Conservation (phyloP, 306 rosid genomes). For the Cicer arietinum region DNA sequence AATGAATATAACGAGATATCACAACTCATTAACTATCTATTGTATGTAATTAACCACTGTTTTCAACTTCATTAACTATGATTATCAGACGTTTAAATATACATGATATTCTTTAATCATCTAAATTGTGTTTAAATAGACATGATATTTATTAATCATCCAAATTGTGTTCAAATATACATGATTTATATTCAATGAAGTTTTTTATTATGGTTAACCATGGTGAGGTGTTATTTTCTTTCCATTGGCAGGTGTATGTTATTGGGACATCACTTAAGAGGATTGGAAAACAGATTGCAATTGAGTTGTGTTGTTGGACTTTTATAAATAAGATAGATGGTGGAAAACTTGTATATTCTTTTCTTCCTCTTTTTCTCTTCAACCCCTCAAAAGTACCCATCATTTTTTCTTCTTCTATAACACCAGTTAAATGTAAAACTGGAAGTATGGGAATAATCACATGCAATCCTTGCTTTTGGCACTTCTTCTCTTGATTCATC, state of each 20-base stretch:
- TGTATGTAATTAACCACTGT: too few relatives aligned
- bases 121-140: too few relatives aligned
- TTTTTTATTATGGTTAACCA: neutral
- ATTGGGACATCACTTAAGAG: slow-evolving; percentile 94
- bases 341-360: slow-evolving; percentile 66
- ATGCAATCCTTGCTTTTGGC: slow-evolving; percentile 36
- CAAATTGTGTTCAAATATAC: too few relatives aligned
- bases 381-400: neutral
- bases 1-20: too few relatives aligned
- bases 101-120: too few relatives aligned
- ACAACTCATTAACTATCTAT: too few relatives aligned
- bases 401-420: slow-evolving; percentile 9
- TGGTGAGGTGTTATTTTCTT: slow-evolving; percentile 24
- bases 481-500: slow-evolving; percentile 34
- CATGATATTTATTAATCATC: too few relatives aligned
- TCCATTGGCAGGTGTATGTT: slow-evolving; percentile 89
- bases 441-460: slow-evolving; percentile 41
- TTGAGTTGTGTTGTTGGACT: slow-evolving; percentile 90
- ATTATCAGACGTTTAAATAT: too few relatives aligned
- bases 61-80: too few relatives aligned
- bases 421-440: slow-evolving; percentile 38
- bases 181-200: neutral
- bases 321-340: slow-evolving; percentile 56
- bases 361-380: slow-evolving; percentile 45
- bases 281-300: slow-evolving; percentile 96